These are phyloP conservation scores for Inonotus hispidus DNA, from an alignment of 1,284 basidiomycete genomes.

Conservation along the genomic window DNA sequence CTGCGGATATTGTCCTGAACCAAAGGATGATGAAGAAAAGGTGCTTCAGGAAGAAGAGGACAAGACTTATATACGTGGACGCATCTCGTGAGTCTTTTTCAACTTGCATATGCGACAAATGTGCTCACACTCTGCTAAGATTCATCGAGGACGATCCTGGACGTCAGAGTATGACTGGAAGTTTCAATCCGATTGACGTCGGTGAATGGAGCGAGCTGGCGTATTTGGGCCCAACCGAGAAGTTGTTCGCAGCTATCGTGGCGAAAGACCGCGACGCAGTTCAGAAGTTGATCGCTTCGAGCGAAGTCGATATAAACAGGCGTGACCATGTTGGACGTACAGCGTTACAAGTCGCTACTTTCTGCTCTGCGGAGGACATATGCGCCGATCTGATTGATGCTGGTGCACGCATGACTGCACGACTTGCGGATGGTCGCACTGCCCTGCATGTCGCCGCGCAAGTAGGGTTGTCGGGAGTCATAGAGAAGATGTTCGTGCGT, in stretches of 20 bases:
- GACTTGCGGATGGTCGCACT: constrained; percentile 49
- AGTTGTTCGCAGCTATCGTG: constrained; percentile 50
- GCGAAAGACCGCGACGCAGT: constrained; percentile 36
- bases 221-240: constrained; percentile 47
- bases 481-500: constrained; percentile 44
- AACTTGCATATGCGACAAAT: background rate
- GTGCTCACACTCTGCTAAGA: constrained; percentile 24
- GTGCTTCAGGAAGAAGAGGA: constrained; percentile 46
- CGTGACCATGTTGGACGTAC: constrained; percentile 57
- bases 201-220: constrained; percentile 58
- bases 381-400: constrained; percentile 47
- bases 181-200: constrained; percentile 61
- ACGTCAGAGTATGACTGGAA: constrained; percentile 53
- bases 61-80: constrained; percentile 45
- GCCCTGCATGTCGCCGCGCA: constrained; percentile 53
- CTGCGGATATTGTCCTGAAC: constrained; percentile 51
- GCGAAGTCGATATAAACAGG: constrained; percentile 39
- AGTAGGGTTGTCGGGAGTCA: constrained; percentile 35
- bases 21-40: constrained; percentile 46
- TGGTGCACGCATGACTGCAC: constrained; percentile 47
- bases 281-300: constrained; percentile 29
- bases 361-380: constrained; percentile 40
- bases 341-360: constrained; percentile 47
- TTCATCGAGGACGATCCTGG: constrained; percentile 57
- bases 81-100: constrained; percentile 37